These are phyloP conservation scores for Cyclotella kingstonii DNA, from an alignment of 108 stramenopile genomes.

Conservation along the genomic window DNA sequence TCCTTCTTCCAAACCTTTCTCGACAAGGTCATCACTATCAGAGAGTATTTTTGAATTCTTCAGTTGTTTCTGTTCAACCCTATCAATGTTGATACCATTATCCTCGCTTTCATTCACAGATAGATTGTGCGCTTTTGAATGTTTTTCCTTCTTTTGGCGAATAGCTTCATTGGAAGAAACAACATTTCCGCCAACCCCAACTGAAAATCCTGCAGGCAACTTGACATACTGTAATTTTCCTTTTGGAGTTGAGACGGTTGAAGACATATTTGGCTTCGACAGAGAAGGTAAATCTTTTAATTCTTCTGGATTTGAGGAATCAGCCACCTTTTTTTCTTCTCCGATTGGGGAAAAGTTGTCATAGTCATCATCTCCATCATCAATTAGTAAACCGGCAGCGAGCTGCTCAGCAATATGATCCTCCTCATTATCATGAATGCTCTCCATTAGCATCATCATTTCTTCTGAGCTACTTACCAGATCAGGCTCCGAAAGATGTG, in stretches of 20 bases:
- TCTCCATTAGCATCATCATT: background rate
- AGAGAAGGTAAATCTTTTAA: background rate
- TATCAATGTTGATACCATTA: no score
- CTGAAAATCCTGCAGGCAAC: conserved; percentile 33
- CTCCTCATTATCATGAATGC: conserved; percentile 15
- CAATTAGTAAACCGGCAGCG: conserved; percentile 35
- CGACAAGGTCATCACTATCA: conserved; percentile 1
- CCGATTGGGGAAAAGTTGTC: conserved; percentile 8
- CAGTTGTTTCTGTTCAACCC: conserved; percentile 37
- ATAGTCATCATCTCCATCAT: conserved; percentile 32
- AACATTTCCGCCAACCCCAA: conserved; percentile 38
- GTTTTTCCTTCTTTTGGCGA: conserved; percentile 12
- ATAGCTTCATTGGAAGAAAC: conserved; percentile 20
- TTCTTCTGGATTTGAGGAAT: background rate
- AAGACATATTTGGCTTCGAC: background rate
- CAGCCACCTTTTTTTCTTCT: conserved; percentile 19
- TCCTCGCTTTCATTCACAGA: no score
- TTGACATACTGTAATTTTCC: conserved; percentile 35
- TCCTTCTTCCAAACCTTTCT: background rate
- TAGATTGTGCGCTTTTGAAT: no score
- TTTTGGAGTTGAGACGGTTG: background rate
- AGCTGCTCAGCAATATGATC: conserved; percentile 46
- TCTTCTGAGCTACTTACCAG: background rate
- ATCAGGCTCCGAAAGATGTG: conserved; percentile 28
- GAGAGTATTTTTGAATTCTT: conserved; percentile 21